These are phyloP conservation scores for Balansia obtecta DNA, from an alignment of 2,329 filamentous ascomycete species.

Conservation along the genomic window DNA sequence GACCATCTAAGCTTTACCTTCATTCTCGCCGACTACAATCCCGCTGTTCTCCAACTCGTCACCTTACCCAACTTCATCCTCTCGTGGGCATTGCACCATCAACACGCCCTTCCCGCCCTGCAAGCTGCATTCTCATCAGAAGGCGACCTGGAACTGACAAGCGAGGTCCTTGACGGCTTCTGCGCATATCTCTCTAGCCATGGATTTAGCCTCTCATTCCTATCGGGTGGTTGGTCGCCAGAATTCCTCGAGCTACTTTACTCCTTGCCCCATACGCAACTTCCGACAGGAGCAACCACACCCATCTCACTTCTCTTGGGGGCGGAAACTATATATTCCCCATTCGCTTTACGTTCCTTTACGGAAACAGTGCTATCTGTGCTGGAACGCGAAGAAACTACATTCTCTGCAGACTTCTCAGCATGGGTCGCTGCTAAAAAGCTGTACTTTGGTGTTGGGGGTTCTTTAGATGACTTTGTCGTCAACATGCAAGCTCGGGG, in stretches of 20 bases:
- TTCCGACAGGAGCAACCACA: not conserved
- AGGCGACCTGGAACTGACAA: slow-evolving; percentile 52
- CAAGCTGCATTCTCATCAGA: slow-evolving; percentile 35
- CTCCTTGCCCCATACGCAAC: slow-evolving; percentile 8
- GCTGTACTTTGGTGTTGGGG: slow-evolving; percentile 75
- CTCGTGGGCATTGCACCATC: slow-evolving; percentile 45
- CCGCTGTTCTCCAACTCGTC: slow-evolving; percentile 62
- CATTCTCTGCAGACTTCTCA: slow-evolving; percentile 31
- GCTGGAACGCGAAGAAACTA: slow-evolving; percentile 32
- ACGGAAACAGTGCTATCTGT: slow-evolving; percentile 51
- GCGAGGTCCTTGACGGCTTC: slow-evolving; percentile 47
- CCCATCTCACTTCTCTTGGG: slow-evolving; percentile 46
- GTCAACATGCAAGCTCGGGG: slow-evolving; percentile 36
- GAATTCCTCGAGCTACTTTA: slow-evolving; percentile 50
- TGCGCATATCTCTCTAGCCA: slow-evolving; percentile 33
- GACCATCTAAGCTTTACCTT: slow-evolving; percentile 39
- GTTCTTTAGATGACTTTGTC: slow-evolving; percentile 66
- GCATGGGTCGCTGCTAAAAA: slow-evolving; percentile 65
- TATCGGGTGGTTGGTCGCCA: slow-evolving; percentile 64
- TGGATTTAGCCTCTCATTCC: slow-evolving; percentile 47
- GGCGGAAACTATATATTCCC: slow-evolving; percentile 76
- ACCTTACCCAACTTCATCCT: slow-evolving; percentile 70
- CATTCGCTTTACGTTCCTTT: slow-evolving; percentile 56
- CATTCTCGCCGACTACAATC: slow-evolving; percentile 69
- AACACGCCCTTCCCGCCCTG: slow-evolving; percentile 22